phyloP scores from a whole-genome alignment of 306 rosid species.

The Hylodesmum podocarpum region DNA sequence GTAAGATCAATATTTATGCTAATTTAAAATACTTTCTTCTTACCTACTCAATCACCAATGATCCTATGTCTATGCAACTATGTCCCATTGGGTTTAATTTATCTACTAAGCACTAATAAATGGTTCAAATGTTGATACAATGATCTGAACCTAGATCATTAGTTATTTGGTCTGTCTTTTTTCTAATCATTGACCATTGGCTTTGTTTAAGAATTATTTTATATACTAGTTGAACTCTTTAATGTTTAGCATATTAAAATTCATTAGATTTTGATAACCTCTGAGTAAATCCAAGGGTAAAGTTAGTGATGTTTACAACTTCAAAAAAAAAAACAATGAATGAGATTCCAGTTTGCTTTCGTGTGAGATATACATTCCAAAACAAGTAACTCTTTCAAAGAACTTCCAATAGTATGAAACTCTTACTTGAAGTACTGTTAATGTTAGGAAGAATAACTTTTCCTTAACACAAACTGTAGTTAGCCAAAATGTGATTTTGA shows the following conservation, averaged over 20 bases:
- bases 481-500: background rate
- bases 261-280: background rate
- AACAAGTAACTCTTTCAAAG: background rate
- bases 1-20: background rate
- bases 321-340: background rate
- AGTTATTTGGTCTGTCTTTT: background rate
- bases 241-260: background rate
- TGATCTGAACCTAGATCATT: background rate
- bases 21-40: no score
- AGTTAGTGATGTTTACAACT: background rate
- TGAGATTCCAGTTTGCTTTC: background rate
- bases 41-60: background rate
- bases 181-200: background rate
- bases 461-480: background rate
- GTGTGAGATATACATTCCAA: background rate
- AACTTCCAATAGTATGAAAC: background rate
- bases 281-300: background rate
- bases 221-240: background rate
- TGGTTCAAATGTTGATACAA: background rate
- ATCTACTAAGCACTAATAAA: background rate
- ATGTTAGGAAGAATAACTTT: background rate
- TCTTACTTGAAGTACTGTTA: background rate
- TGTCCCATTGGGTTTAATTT: background rate
- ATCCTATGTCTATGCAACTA: background rate
- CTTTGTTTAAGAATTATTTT: background rate